These are phyloP conservation scores for Alternaria sp. DNA, from an alignment of 2,329 filamentous ascomycete genomes.

Conservation along the genomic window DNA sequence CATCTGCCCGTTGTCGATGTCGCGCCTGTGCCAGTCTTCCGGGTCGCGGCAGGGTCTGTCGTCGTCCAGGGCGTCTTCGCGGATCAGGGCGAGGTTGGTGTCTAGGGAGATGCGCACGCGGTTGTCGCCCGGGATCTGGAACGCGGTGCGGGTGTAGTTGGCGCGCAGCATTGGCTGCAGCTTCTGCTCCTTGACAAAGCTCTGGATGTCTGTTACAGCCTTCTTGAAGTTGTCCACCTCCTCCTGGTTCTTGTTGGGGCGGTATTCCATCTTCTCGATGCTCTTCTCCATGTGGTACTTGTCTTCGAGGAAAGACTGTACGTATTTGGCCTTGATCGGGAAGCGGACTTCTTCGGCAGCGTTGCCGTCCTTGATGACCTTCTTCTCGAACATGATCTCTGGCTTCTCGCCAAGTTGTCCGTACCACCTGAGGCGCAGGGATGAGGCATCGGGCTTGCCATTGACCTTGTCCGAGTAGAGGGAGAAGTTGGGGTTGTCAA, in stretches of 20 bases:
- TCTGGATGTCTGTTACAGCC: constrained; percentile 77
- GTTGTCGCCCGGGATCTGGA: constrained; percentile 93
- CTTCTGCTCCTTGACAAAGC: constrained; percentile 76
- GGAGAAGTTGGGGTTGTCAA: constrained; percentile 85
- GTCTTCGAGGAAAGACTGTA: constrained; percentile 83
- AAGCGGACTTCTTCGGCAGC: constrained; percentile 81
- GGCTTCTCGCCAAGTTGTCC: constrained; percentile 80
- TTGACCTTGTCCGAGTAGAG: constrained; percentile 88
- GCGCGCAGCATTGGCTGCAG: constrained; percentile 86
- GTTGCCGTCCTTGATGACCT: constrained; percentile 78
- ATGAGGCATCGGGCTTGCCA: constrained; percentile 75
- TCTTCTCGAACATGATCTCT: constrained; percentile 87
- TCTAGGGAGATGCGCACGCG: constrained; percentile 91
- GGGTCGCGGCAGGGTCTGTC: constrained; percentile 89
- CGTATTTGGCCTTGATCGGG: constrained; percentile 90
- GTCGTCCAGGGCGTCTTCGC: constrained; percentile 74
- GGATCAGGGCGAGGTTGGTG: constrained; percentile 87
- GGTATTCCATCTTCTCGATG: constrained; percentile 80
- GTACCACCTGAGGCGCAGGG: constrained; percentile 88
- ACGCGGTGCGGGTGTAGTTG: constrained; percentile 92
- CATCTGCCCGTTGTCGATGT: constrained; percentile 84
- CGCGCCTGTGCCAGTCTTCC: constrained; percentile 85
- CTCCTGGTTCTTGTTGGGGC: constrained; percentile 70
- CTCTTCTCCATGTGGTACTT: constrained; percentile 93
- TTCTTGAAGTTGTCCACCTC: constrained; percentile 73